These are phyloP conservation scores for Solanum corneliomulleri DNA, from an alignment of 257 asterid genomes.

Conservation along the genomic window DNA sequence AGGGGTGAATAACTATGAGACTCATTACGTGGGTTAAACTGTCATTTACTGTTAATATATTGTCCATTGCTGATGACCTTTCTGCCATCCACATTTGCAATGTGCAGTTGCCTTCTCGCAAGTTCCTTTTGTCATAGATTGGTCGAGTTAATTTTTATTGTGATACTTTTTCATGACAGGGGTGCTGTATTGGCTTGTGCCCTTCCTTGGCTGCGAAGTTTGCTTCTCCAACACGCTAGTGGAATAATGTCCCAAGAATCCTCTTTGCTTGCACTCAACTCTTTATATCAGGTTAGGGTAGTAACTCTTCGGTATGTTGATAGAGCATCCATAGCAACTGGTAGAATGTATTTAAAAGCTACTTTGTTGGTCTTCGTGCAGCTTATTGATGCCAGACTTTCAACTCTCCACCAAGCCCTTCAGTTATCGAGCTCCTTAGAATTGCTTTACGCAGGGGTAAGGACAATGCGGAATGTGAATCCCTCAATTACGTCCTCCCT, in stretches of 20 bases:
- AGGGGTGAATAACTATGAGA: background rate
- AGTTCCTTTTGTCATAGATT: background rate
- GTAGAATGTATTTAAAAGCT: background rate
- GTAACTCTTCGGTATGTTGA: background rate
- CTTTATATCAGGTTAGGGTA: constrained; percentile 68
- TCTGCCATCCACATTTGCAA: background rate
- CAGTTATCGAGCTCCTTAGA: constrained; percentile 64
- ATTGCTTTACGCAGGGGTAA: constrained; percentile 69
- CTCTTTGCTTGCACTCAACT: constrained; percentile 61
- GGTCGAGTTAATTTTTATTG: background rate
- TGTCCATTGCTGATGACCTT: background rate
- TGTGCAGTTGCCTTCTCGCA: background rate
- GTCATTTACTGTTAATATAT: background rate
- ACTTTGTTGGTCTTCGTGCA: constrained; percentile 16
- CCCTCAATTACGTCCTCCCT: background rate
- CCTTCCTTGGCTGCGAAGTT: constrained; percentile 82
- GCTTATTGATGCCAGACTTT: constrained; percentile 86
- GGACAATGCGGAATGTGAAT: background rate
- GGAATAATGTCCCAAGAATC: constrained; percentile 88
- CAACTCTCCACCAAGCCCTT: constrained; percentile 47
- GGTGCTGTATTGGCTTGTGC: constrained; percentile 91
- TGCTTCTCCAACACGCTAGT: constrained; percentile 81
- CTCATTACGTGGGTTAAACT: background rate
- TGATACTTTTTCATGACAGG: constrained; percentile 27
- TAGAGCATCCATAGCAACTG: background rate